These are phyloP conservation scores for Talaromyces proteolyticus DNA, from an alignment of 495 filamentous ascomycete species.

Conservation along the genomic window DNA sequence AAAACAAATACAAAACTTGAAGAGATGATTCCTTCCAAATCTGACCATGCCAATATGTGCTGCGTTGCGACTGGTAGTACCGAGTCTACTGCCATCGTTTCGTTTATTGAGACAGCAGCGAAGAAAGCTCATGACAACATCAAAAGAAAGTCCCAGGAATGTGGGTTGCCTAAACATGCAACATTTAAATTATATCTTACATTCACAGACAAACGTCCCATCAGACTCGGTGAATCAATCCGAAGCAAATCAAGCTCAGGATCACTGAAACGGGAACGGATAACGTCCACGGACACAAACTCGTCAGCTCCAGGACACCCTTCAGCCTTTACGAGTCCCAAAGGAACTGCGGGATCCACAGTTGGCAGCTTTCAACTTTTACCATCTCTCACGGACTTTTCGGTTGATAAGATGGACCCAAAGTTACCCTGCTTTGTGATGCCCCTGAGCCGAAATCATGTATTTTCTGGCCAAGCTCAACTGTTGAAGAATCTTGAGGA, in stretches of 20 bases:
- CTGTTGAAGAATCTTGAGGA: slow-evolving; percentile 69
- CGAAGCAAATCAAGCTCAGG: neutral
- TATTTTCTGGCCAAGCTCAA: slow-evolving; percentile 86
- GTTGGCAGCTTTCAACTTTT: neutral
- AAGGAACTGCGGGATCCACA: neutral
- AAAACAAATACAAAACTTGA: slow-evolving; percentile 3
- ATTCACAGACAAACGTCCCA: neutral
- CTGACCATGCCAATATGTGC: slow-evolving; percentile 3
- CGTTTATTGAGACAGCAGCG: neutral
- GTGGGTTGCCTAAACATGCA: neutral
- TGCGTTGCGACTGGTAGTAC: neutral
- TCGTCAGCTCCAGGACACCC: neutral
- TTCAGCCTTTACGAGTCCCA: neutral
- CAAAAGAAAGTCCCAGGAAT: neutral
- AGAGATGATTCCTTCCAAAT: neutral
- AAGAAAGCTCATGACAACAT: neutral
- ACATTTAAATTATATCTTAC: neutral
- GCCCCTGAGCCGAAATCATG: neutral
- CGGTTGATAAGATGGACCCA: neutral
- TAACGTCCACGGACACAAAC: neutral
- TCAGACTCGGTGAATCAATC: neutral
- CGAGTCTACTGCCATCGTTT: neutral
- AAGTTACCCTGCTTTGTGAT: slow-evolving; percentile 3
- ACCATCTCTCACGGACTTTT: neutral
- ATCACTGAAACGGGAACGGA: neutral